phyloP scores from a whole-genome alignment of 208 protist species.

The Naegleria gruberi region DNA sequence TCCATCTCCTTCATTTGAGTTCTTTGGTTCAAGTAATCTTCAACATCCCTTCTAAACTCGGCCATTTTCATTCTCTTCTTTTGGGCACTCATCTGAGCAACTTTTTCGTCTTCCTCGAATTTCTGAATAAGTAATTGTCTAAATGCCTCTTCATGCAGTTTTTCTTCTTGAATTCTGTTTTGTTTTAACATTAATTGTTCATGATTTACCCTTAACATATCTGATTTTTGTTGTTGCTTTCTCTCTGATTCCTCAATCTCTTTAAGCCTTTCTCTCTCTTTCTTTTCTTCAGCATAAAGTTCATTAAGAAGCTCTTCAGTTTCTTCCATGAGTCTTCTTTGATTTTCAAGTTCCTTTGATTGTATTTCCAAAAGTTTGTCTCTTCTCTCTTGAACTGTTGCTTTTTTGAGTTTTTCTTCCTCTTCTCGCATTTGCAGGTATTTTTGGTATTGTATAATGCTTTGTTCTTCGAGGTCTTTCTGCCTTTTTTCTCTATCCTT shows the following conservation, averaged over 20 bases:
- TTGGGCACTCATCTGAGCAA: conserved; percentile 3
- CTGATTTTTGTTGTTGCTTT: neutral
- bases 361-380: conserved; percentile 10
- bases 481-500: conserved; percentile 8
- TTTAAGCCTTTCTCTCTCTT: conserved; percentile 9
- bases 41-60: conserved; percentile 17
- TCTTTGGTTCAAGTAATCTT: neutral
- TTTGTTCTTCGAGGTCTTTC: neutral
- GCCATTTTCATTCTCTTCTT: neutral
- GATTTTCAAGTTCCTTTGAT: neutral
- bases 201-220: neutral
- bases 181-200: conserved; percentile 14
- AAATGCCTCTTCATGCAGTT: conserved; percentile 2
- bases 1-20: neutral
- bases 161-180: conserved; percentile 13
- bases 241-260: neutral
- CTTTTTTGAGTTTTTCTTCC: neutral
- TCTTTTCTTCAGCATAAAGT: conserved; percentile 3
- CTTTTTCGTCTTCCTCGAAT: conserved; percentile 17
- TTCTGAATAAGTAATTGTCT: neutral
- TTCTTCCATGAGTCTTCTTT: neutral
- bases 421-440: neutral
- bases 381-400: neutral
- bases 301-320: conserved; percentile 3
- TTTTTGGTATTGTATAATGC: conserved; percentile 2